phyloP scores from a whole-genome alignment of 2,329 filamentous ascomycete genomes.

The Phialemonium atrogriseum region DNA sequence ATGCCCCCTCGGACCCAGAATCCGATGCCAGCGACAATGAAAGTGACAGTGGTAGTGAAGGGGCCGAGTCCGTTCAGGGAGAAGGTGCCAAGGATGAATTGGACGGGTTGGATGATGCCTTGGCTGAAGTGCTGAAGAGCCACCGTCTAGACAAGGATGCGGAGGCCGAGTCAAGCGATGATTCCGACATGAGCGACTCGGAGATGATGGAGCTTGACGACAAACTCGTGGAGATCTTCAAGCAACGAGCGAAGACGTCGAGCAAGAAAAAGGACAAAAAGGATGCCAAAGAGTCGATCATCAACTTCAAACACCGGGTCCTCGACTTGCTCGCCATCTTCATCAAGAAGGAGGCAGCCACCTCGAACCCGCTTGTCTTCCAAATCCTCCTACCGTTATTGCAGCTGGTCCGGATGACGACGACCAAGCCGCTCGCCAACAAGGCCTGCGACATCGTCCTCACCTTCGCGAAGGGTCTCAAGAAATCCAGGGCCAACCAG shows the following conservation, averaged over 20 bases:
- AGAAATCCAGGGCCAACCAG: slow-evolving; percentile 42
- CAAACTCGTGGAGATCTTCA: slow-evolving; percentile 78
- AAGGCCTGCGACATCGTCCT: slow-evolving; percentile 67
- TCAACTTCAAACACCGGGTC: slow-evolving; percentile 92
- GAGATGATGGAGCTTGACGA: slow-evolving; percentile 88
- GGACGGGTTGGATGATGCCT: slow-evolving; percentile 58
- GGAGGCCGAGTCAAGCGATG: slow-evolving; percentile 49
- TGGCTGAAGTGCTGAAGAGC: slow-evolving; percentile 71
- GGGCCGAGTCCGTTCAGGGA: slow-evolving; percentile 26
- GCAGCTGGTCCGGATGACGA: slow-evolving; percentile 67
- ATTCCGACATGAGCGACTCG: slow-evolving; percentile 87
- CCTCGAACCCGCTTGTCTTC: slow-evolving; percentile 57
- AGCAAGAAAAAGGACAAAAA: slow-evolving; percentile 78
- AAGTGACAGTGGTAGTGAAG: slow-evolving; percentile 32
- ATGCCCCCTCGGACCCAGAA: slow-evolving; percentile 26
- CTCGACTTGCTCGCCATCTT: slow-evolving; percentile 83
- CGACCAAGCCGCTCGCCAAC: slow-evolving; percentile 64
- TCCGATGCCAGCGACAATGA: slow-evolving; percentile 35
- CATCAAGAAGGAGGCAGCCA: slow-evolving; percentile 66
- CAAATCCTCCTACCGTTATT: slow-evolving; percentile 68
- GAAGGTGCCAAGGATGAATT: slow-evolving; percentile 31
- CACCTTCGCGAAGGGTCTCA: slow-evolving; percentile 60
- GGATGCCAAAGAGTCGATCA: slow-evolving; percentile 78
- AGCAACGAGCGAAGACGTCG: slow-evolving; percentile 58
- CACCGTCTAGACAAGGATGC: slow-evolving; percentile 53